These are phyloP conservation scores for Hyphodiscus sp. DNA, from an alignment of 2,329 filamentous ascomycete species.

Conservation along the genomic window DNA sequence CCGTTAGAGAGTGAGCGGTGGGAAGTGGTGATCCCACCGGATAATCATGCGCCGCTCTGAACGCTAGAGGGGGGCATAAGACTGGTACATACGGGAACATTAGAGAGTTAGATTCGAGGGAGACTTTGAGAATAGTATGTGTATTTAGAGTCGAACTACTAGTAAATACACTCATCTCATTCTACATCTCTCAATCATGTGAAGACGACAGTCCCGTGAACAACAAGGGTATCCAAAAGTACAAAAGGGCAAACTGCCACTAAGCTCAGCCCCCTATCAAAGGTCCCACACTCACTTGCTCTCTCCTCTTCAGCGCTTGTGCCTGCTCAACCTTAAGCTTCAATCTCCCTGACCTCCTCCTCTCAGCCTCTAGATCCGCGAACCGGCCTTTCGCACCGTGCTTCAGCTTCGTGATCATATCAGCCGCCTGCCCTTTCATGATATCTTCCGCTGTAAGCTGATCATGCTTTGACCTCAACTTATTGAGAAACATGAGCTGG, in stretches of 20 bases:
- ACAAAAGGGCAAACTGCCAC: constrained; percentile 5
- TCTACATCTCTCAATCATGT: not conserved
- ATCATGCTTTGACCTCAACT: constrained; percentile 48
- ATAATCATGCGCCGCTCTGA: too few species aligned
- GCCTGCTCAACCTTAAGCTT: constrained; percentile 34
- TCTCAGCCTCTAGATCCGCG: constrained; percentile 44
- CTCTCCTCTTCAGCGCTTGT: constrained; percentile 36
- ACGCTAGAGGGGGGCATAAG: too few species aligned
- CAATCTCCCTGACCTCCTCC: constrained; percentile 41
- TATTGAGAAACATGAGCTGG: constrained; percentile 66
- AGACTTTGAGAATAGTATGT: not conserved
- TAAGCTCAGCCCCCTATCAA: constrained; percentile 26
- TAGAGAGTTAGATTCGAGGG: not conserved
- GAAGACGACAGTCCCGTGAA: not conserved
- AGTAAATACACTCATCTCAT: not conserved
- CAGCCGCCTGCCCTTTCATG: constrained; percentile 73
- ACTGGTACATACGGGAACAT: too few species aligned
- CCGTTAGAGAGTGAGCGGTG: not conserved
- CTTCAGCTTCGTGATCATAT: constrained; percentile 90
- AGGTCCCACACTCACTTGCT: constrained; percentile 52
- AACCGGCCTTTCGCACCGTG: constrained; percentile 69
- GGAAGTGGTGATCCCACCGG: too few species aligned
- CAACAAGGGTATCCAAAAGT: constrained; percentile 9
- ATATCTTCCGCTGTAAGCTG: constrained; percentile 50
- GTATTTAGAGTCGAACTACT: not conserved